Base-by-base conservation (phyloP, 441 rosid genomes). In the Erodium moschatum region DNA sequence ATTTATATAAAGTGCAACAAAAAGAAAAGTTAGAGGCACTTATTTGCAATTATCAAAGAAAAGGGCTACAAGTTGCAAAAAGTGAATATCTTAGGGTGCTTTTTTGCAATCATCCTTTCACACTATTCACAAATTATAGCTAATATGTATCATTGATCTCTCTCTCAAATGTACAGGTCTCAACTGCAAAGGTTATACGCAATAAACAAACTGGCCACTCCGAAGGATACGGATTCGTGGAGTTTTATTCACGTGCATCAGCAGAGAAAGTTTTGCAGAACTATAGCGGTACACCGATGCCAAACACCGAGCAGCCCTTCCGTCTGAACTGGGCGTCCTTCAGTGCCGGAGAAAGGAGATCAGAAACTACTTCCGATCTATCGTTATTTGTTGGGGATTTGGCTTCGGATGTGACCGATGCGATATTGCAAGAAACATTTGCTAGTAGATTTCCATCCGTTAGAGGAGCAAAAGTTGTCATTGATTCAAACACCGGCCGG, bases 321-420 rank as follows among this genome's bases (percentile, higher is more conserved):
- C 89, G 88, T 64, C 70, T 88, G 67, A 88, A 88, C 80, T 88
- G 90, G 93, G 93, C 93, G 15, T 73, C 87, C 70, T 86, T 86
- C 71, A 83, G 92, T 46, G 79, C 84, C 19, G 84, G 86, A 74
- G 88, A 86, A 24, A 88, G 81, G 69, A 86, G 85, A 74, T 72
- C 79, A 0, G 93, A 88, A 11, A 64, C 79, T n/a, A 82, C 85
- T 71, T 81, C 86, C 16, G 90, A 88, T 75, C 85, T 86, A 18
- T 88, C 93, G 1, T 73, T 86, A 65, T 88, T 88, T 73, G 89
- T 88, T 35, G 93, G 93, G 20, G 93, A 88, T 71, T 81, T 88
- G 77, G 84, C 90, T 69, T 77, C 87, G 0, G 93, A 88, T 74
- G 93, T 88, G 46, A 86, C 87, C 64, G 93, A 88, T 73, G 64